Conservation (phyloP, 768 basidiomycete species). For the Melanogaster broomeanus region DNA sequence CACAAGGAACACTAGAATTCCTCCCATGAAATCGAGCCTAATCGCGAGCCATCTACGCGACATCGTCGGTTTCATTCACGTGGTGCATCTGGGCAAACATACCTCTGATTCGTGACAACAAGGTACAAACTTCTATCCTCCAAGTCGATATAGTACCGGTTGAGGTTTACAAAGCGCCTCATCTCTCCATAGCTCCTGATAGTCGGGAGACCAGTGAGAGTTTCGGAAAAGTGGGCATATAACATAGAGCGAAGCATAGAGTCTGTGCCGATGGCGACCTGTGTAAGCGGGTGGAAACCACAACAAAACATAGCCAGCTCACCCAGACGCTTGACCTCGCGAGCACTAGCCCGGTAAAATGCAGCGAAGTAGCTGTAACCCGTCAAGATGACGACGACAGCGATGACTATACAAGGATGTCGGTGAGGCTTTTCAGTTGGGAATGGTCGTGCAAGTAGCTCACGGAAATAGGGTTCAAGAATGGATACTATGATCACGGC, state of each 20-base stretch:
- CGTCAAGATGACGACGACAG: slow-evolving; percentile 51
- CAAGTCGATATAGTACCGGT: slow-evolving; percentile 67
- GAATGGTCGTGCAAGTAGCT: slow-evolving; percentile 15
- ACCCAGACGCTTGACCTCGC: slow-evolving; percentile 67
- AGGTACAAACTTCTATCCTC: slow-evolving; percentile 73
- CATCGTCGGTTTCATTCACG: background rate
- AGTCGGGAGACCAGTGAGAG: slow-evolving; percentile 67
- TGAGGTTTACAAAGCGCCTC: slow-evolving; percentile 61
- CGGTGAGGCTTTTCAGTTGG: background rate
- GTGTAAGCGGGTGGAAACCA: background rate
- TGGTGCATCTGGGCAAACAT: slow-evolving; percentile 2
- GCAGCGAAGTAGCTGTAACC: slow-evolving; percentile 66
- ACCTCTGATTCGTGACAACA: slow-evolving; percentile 68
- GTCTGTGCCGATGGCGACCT: slow-evolving; percentile 38
- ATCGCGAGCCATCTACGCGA: slow-evolving; percentile 65
- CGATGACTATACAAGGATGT: slow-evolving; percentile 44
- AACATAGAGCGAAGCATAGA: slow-evolving; percentile 72
- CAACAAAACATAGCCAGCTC: slow-evolving; percentile 4
- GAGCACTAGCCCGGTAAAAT: slow-evolving; percentile 70
- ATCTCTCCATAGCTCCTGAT: slow-evolving; percentile 74
- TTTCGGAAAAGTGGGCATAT: slow-evolving; percentile 80
- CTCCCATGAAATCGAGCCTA: slow-evolving; percentile 70
- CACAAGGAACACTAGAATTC: slow-evolving; percentile 55
- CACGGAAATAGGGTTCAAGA: slow-evolving; percentile 63
- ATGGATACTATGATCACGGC: slow-evolving; percentile 57